A percentile compares a stretch with the other conserved stretches of the same genome.
Conservation (phyloP, 257 asterid species). For the Osmanthus fragrans region DNA sequence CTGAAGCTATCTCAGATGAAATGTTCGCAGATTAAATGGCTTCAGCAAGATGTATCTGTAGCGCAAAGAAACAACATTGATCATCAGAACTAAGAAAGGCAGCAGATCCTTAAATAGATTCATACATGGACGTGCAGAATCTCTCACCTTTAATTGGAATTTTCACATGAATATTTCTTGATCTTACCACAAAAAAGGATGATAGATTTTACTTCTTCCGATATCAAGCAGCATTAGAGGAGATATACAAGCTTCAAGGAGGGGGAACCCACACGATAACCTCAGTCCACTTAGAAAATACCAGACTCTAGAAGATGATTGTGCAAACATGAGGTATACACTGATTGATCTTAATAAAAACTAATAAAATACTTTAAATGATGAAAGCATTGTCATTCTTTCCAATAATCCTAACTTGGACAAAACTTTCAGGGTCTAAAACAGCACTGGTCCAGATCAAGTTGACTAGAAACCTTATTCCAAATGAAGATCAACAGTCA, state of each 20-base stretch:
- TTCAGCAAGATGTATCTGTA: constrained; percentile 45
- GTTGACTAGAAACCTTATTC: constrained; percentile 6
- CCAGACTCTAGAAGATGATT: constrained; percentile 21
- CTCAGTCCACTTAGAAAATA: constrained; percentile 9
- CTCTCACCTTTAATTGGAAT: constrained; percentile 39
- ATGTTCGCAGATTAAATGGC: constrained; percentile 40
- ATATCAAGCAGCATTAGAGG: constrained; percentile 10
- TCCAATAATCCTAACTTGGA: neutral
- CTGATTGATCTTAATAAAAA: neutral
- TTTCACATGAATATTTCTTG: constrained; percentile 14
- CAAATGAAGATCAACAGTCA: constrained; percentile 1
- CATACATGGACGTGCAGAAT: constrained; percentile 31
- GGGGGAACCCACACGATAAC: constrained; percentile 12
- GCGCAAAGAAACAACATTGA: constrained; percentile 39
- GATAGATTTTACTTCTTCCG: constrained; percentile 19
- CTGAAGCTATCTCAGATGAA: constrained; percentile 39
- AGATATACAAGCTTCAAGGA: constrained; percentile 6
- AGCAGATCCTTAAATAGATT: constrained; percentile 30
- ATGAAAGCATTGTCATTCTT: neutral
- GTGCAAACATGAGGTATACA: constrained; percentile 18
- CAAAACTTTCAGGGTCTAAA: constrained; percentile 1
- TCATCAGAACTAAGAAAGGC: constrained; percentile 39
- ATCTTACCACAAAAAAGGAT: constrained; percentile 15
- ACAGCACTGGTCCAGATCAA: constrained; percentile 11
- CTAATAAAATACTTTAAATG: neutral